phyloP scores from a whole-genome alignment of 768 basidiomycete genomes.

The Ramaria sp. region DNA sequence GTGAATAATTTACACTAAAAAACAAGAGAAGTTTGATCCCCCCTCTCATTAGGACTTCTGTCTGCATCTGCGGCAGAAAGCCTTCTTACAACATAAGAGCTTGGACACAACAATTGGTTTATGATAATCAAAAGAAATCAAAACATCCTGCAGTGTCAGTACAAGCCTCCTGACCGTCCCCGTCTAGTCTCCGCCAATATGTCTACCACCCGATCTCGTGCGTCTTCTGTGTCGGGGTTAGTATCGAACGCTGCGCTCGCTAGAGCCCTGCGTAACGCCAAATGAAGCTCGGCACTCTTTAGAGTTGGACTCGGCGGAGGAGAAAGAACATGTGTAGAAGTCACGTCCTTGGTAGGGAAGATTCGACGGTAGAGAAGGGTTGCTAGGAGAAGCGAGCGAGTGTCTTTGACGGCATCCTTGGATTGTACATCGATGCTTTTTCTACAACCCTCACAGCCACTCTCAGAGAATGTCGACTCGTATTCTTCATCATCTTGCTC shows the following conservation, averaged over 20 bases:
- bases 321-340: conserved; percentile 34
- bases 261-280: conserved; percentile 40
- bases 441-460: conserved; percentile 26
- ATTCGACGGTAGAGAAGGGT: conserved; percentile 50
- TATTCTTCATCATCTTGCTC: background rate
- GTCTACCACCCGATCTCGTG: conserved; percentile 67
- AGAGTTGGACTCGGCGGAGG: conserved; percentile 47
- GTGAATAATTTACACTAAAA: no score
- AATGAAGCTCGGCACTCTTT: conserved; percentile 29
- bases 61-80: no score
- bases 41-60: no score
- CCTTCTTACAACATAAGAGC: no score
- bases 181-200: conserved; percentile 26
- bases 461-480: background rate
- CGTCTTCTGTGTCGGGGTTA: conserved; percentile 46
- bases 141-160: no score
- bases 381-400: conserved; percentile 44
- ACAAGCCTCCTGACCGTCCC: no score
- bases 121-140: no score
- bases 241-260: conserved; percentile 40
- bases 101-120: no score
- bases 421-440: conserved; percentile 20
- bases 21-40: no score
- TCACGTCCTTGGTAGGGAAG: conserved; percentile 30
- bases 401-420: conserved; percentile 31